Base-by-base conservation (phyloP, 2,329 filamentous ascomycete genomes). In the Elsinoe batatas region DNA sequence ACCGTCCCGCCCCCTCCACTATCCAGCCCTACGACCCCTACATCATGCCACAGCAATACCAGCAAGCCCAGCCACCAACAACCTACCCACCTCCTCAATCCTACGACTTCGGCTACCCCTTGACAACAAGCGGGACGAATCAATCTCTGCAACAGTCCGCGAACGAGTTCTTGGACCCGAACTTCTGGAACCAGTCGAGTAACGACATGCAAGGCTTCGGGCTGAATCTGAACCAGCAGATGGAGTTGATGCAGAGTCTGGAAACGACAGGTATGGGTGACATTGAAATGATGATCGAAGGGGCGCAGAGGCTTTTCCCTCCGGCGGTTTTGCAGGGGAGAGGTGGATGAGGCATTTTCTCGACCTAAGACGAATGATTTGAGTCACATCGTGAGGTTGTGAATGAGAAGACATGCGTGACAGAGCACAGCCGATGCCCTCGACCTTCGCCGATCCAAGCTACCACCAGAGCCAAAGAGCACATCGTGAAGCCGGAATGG, bases 191-290 rank as follows among this genome's bases (percentile, higher is more conserved):
- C 13, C 35, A 51, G n/a, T 56, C 57, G 55, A 53, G 32, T 3
- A 54, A 56, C 20, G 51, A 57, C 18, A 56, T 56, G 47, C 55
- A 53, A n/a, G 40, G 54, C 15, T 69, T 66, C 51, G 67, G 66
- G n/a, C 53, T 71, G 37, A 67, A 60, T 3, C 61, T 66, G 32
- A 60, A 61, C 37, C 68, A 71, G 56, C 68, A 69, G 53, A 61
- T 65, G 37, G 68, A 71, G 54, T 60, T 70, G 30, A 66, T 70
- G 63, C 66, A 66, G n/a, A 61, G 57, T 1, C 58, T 71, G 11
- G 68, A 70, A 58, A 68, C 66, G 13, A 62, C 65, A n/a, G 68
- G 68, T 10, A 69, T 69, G 66, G 64, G 65, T 37, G 65, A 68
- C 54, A 68, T 71, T 33, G 66, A 70, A 58, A 64, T 59, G 58